phyloP scores from a whole-genome alignment of 495 filamentous ascomycete genomes.

The Xylaria telfairii region DNA sequence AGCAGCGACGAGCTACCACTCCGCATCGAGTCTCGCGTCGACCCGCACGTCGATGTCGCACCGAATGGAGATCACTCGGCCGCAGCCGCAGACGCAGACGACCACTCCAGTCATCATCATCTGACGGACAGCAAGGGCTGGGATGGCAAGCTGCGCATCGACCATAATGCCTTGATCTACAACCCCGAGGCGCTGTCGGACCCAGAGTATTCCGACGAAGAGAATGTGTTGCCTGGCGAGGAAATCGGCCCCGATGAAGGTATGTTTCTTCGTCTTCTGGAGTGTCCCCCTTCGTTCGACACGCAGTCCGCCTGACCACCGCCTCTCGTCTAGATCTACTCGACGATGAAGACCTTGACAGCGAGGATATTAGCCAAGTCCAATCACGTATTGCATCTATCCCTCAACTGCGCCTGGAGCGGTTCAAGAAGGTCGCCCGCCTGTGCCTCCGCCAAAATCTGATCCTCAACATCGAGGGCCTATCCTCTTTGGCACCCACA shows the following conservation, averaged over 20 bases:
- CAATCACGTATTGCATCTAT: conserved; percentile 85
- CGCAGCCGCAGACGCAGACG: conserved; percentile 46
- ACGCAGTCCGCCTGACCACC: conserved; percentile 11
- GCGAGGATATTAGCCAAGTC: conserved; percentile 86
- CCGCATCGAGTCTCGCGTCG: conserved; percentile 28
- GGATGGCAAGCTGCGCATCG: conserved; percentile 87
- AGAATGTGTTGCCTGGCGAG: conserved; percentile 76
- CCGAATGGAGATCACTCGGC: conserved; percentile 37
- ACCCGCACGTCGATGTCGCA: conserved; percentile 50
- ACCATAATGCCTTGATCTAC: conserved; percentile 64
- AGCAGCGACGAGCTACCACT: conserved; percentile 36
- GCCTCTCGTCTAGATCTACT: conserved; percentile 52
- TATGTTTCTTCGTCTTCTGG: conserved; percentile 1
- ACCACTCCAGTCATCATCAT: conserved; percentile 47
- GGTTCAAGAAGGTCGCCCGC: conserved; percentile 79
- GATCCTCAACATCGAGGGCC: conserved; percentile 77
- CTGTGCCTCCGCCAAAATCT: conserved; percentile 94
- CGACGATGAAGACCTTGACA: conserved; percentile 57
- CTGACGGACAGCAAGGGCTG: conserved; percentile 76
- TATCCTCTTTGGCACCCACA: conserved; percentile 66
- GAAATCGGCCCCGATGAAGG: conserved; percentile 84
- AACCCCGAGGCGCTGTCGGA: conserved; percentile 83
- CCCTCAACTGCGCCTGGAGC: conserved; percentile 74
- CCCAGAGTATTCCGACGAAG: conserved; percentile 81
- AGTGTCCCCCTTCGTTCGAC: background rate